A percentile compares a stretch with the other conserved stretches of the same genome.
These are phyloP conservation scores for Fusarium nanum DNA, from an alignment of 2,329 filamentous ascomycete genomes.

Conservation along the genomic window DNA sequence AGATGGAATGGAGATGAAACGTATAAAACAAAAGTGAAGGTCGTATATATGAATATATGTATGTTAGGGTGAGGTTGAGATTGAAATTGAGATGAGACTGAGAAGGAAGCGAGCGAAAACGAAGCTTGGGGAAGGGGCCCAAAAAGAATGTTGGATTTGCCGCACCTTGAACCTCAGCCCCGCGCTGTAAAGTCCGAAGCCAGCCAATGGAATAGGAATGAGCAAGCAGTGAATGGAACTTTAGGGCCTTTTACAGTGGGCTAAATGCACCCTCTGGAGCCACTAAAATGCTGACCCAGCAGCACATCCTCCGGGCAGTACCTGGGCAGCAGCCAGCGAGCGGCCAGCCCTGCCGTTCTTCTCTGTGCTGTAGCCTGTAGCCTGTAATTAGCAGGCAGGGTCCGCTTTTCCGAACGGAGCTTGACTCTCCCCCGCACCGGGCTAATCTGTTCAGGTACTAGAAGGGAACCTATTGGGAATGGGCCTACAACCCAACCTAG, in stretches of 20 bases:
- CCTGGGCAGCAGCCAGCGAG: slow-evolving; percentile 3
- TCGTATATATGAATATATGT: slow-evolving; percentile 12
- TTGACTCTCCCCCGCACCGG: slow-evolving; percentile 45
- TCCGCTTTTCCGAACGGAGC: slow-evolving; percentile 45
- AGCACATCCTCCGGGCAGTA: slow-evolving; percentile 15
- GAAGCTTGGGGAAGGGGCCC: slow-evolving; percentile 31
- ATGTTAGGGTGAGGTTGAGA: slow-evolving; percentile 15
- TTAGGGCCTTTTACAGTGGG: slow-evolving; percentile 15
- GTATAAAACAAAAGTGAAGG: slow-evolving; percentile 10
- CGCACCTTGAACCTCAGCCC: slow-evolving; percentile 27
- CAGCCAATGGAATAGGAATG: slow-evolving; percentile 10
- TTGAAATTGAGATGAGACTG: slow-evolving; percentile 37
- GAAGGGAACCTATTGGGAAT: slow-evolving; percentile 19
- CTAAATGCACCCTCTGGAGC: not conserved
- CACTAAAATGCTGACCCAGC: slow-evolving; percentile 18
- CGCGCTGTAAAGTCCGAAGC: slow-evolving; percentile 30
- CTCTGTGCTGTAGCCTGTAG: not conserved
- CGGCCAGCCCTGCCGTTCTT: slow-evolving; percentile 1
- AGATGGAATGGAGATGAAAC: not conserved
- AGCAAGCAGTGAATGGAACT: slow-evolving; percentile 16
- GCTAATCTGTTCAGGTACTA: slow-evolving; percentile 42
- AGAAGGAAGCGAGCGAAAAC: slow-evolving; percentile 4
- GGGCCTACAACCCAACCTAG: slow-evolving; percentile 1
- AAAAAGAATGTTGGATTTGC: slow-evolving; percentile 39
- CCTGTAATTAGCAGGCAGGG: slow-evolving; percentile 1